phyloP scores from a whole-genome alignment of 352 stramenopile species.

The Pythium vanterpoolii region DNA sequence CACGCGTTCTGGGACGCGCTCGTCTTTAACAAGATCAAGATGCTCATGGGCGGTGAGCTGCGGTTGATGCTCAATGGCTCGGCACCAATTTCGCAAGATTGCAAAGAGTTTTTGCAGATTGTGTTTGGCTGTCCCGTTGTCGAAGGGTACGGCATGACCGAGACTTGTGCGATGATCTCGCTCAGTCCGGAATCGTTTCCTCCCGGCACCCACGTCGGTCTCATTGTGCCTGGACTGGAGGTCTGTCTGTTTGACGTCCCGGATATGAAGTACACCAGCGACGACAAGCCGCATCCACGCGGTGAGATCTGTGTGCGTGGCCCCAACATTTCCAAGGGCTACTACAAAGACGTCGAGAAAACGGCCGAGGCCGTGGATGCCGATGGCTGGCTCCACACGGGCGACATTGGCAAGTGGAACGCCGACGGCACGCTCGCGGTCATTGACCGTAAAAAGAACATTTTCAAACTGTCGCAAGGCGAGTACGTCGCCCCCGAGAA shows the following conservation, averaged over 20 bases:
- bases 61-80: slow-evolving; percentile 92
- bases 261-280: slow-evolving; percentile 94
- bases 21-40: slow-evolving; percentile 95
- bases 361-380: slow-evolving; percentile 89
- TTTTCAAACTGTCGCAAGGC: slow-evolving; percentile 92
- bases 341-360: slow-evolving; percentile 93
- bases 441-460: slow-evolving; percentile 92
- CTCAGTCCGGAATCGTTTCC: slow-evolving; percentile 35
- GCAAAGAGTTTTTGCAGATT: slow-evolving; percentile 94
- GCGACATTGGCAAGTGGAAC: slow-evolving; percentile 95
- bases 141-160: slow-evolving; percentile 95
- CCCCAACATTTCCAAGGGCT: slow-evolving; percentile 85
- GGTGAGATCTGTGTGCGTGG: slow-evolving; percentile 87
- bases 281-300: slow-evolving; percentile 52
- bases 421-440: slow-evolving; percentile 88
- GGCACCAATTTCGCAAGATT: slow-evolving; percentile 88
- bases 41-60: slow-evolving; percentile 85
- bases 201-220: slow-evolving; percentile 88
- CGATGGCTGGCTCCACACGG: slow-evolving; percentile 96
- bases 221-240: slow-evolving; percentile 78
- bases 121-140: slow-evolving; percentile 89
- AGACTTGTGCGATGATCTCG: slow-evolving; percentile 49
- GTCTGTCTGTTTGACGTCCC: slow-evolving; percentile 93
- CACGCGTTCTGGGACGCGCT: slow-evolving; percentile 91
- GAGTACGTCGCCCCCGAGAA: slow-evolving; percentile 97